Conservation (phyloP, 2,329 filamentous ascomycete genomes). For the Aureobasidium leucospermi region DNA sequence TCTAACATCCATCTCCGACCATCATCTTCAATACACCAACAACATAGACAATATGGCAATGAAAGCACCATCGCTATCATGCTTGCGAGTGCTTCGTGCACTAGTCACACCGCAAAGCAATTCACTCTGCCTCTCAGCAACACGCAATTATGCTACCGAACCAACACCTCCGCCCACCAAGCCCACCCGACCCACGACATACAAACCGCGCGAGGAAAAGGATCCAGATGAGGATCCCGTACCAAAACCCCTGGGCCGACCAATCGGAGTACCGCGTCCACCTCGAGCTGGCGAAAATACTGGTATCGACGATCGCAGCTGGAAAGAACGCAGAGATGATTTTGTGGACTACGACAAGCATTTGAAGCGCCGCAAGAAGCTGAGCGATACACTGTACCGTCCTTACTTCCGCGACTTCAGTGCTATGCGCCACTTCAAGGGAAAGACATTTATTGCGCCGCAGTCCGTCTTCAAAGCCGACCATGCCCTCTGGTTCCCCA, state of each 20-base stretch:
- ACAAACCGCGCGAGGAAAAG: conserved; percentile 19
- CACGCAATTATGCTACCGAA: conserved; percentile 14
- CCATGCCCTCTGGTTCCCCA: conserved; percentile 85
- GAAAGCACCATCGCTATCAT: conserved; percentile 24
- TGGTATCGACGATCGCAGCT: conserved; percentile 61
- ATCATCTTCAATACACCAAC: neutral
- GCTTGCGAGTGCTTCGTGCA: conserved; percentile 23
- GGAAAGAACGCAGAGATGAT: conserved; percentile 65
- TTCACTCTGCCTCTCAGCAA: conserved; percentile 11
- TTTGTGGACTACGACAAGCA: conserved; percentile 84
- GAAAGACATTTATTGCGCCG: conserved; percentile 86
- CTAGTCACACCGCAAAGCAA: conserved; percentile 18
- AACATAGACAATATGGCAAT: conserved; percentile 20
- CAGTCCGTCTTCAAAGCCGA: conserved; percentile 77
- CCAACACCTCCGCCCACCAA: conserved; percentile 14
- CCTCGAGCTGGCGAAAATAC: conserved; percentile 75
- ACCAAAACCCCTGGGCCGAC: conserved; percentile 54
- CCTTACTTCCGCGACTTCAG: conserved; percentile 96
- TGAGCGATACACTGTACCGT: conserved; percentile 69
- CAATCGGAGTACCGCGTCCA: conserved; percentile 72
- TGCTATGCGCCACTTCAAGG: conserved; percentile 72
- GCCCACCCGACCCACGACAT: conserved; percentile 15
- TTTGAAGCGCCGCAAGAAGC: conserved; percentile 62
- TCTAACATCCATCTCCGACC: neutral
- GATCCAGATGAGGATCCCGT: conserved; percentile 37